Conservation (phyloP, 148 eudicot genomes). For the Chenopodium suecicum region DNA sequence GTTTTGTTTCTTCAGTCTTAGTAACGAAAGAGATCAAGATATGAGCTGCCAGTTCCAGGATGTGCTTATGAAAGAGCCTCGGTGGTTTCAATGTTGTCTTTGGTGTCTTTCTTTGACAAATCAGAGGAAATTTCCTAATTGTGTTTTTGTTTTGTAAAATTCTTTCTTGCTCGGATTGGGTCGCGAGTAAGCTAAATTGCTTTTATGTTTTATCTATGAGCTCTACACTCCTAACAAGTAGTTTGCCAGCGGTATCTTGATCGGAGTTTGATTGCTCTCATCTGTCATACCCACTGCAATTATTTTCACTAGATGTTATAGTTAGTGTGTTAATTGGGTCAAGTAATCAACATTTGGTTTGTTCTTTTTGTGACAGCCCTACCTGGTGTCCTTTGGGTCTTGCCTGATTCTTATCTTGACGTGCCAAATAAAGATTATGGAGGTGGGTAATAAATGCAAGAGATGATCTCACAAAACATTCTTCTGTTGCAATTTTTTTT, state of each 20-base stretch:
- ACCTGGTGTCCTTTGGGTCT: constrained; percentile 88
- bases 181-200: not conserved
- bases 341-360: constrained; percentile 7
- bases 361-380: constrained; percentile 38
- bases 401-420: constrained; percentile 95
- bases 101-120: too few relatives aligned
- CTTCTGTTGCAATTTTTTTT: not conserved
- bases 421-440: constrained; percentile 97
- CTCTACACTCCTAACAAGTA: not conserved
- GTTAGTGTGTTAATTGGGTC: not conserved
- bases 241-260: not conserved
- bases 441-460: constrained; percentile 46
- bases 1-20: too few relatives aligned
- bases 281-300: not conserved
- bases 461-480: not conserved
- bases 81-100: too few relatives aligned
- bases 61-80: too few relatives aligned
- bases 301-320: not conserved
- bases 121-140: not conserved
- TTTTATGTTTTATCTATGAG: not conserved
- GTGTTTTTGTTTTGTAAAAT: not conserved
- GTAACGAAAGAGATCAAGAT: too few relatives aligned
- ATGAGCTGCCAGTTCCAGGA: too few relatives aligned
- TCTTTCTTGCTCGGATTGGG: not conserved
- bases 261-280: not conserved